A percentile compares a stretch with the other conserved stretches of the same genome.
phyloP scores from a whole-genome alignment of 352 stramenopile species.

The Pythium volutum region DNA sequence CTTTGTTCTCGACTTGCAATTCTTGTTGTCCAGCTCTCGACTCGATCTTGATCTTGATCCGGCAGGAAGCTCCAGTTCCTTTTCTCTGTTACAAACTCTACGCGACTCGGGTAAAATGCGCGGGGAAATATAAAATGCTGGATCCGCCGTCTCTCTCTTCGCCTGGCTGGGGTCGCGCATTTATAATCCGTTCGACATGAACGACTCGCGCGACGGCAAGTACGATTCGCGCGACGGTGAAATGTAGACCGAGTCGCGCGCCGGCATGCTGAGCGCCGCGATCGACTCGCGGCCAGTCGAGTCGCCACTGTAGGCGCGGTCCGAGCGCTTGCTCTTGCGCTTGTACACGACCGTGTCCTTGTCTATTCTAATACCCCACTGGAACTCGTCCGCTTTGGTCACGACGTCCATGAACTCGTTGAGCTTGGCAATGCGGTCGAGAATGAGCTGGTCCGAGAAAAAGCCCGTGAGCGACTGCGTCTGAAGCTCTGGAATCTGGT shows the following conservation, averaged over 20 bases:
- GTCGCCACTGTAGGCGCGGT: conserved; percentile 60
- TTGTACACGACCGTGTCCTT: conserved; percentile 90
- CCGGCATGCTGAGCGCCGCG: conserved; percentile 63
- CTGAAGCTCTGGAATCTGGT: conserved; percentile 78
- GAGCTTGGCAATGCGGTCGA: conserved; percentile 81
- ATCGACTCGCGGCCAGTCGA: conserved; percentile 65
- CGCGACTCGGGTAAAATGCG: conserved; percentile 3
- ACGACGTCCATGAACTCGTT: conserved; percentile 87
- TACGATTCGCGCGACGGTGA: conserved; percentile 50
- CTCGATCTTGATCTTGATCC: too few species aligned
- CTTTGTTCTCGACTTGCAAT: conserved; percentile 4
- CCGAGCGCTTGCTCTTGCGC: conserved; percentile 76
- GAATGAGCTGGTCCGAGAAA: conserved; percentile 84
- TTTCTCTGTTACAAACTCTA: conserved; percentile 11
- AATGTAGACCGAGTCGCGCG: conserved; percentile 67
- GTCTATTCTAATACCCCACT: conserved; percentile 89
- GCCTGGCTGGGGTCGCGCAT: neutral
- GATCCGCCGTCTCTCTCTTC: too few species aligned
- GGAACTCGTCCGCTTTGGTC: conserved; percentile 82
- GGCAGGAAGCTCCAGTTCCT: too few species aligned
- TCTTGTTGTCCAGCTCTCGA: neutral
- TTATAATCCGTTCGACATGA: conserved; percentile 51
- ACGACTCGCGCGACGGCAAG: conserved; percentile 55
- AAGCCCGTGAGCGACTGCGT: conserved; percentile 80
- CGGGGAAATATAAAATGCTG: neutral